Evolutionary conservation across 768 basidiomycete species (phyloP), one percentile per base, ranked within the genome.

Genomic region (Kwoniella newhampshirensis): DNA sequence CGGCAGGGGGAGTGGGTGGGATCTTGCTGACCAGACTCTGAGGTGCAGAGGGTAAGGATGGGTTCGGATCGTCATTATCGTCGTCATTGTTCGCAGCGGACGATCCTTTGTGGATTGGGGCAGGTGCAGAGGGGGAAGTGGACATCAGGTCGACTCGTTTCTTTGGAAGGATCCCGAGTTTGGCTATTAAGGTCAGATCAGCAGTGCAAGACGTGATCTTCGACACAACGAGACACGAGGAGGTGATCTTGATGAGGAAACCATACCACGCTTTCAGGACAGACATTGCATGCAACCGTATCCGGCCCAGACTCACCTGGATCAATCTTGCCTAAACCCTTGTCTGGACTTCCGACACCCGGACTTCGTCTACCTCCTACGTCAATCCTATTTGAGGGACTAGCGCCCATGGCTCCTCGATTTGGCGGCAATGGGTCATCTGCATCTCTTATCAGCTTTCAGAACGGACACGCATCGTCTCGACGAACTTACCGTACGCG

Each of bases 81-180:
- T 51, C 46, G 7, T 43, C 46, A 15, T 59, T 40, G 13, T 62
- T 45, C 23, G 58, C 15, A 58, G 35, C 5, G 20, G 27, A 26
- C 30, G 50, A 25, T 59, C 15, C 36, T 48, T 55, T 27, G 50
- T 23, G 21, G 50, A 21, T 51, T 13, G 32, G 32, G 32, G 53
- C 51, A 20, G 57, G 39, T 6, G 60, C 32, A 9, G 55, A 50
- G 12, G 68, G 70, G 1, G 75, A 68, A 1, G 75, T 68, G 7
- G 73, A 71, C 6, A 76, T 46, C 3, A 76, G 66, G 35, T 72
- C 71, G 35, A 76, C 75, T 42, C 59, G 51, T 51, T 70, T 71
- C 57, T 76, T 76, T 1, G 75, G 75, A 0, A 76, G 63, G 49
- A 76, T 67, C n/a, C 75, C 75, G 32, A 76, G 67, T 56, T 76